Evolutionary conservation across 1,284 basidiomycete genomes (phyloP).

Genomic region (Dichomitus squalens): DNA sequence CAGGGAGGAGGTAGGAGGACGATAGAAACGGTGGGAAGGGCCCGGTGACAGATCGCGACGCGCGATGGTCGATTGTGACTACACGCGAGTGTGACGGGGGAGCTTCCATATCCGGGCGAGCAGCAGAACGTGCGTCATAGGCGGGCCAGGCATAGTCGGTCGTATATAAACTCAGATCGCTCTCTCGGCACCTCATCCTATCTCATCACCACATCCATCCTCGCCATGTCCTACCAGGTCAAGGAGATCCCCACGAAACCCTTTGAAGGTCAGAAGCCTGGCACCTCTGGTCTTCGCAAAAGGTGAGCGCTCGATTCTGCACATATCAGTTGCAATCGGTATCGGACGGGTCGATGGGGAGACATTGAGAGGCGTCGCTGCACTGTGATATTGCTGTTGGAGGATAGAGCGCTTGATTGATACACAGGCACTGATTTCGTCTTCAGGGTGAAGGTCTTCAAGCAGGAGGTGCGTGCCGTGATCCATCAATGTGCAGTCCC

Average conservation of each 20-base stretch:
- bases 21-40: not conserved
- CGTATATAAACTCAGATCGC: constrained; percentile 15
- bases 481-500: not conserved
- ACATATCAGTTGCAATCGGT: constrained; percentile 13
- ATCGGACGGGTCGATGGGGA: not conserved
- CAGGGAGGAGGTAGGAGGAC: not conserved
- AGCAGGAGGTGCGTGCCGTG: constrained; percentile 68
- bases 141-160: not conserved
- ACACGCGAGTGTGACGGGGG: constrained; percentile 22
- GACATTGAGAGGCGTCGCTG: too few species aligned
- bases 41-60: constrained; percentile 6
- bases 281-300: constrained; percentile 93
- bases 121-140: constrained; percentile 26
- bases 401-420: not conserved
- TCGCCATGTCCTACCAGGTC: constrained; percentile 54
- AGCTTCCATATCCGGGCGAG: constrained; percentile 11
- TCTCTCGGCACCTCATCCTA: not conserved
- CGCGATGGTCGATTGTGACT: constrained; percentile 16
- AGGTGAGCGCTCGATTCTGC: constrained; percentile 49
- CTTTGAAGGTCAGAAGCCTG: constrained; percentile 91
- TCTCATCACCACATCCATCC: constrained; percentile 32
- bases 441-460: constrained; percentile 88
- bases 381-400: too few species aligned
- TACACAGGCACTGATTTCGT: constrained; percentile 11
- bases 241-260: constrained; percentile 75